phyloP scores from a whole-genome alignment of 768 basidiomycete genomes.

The Suillus sp. region DNA sequence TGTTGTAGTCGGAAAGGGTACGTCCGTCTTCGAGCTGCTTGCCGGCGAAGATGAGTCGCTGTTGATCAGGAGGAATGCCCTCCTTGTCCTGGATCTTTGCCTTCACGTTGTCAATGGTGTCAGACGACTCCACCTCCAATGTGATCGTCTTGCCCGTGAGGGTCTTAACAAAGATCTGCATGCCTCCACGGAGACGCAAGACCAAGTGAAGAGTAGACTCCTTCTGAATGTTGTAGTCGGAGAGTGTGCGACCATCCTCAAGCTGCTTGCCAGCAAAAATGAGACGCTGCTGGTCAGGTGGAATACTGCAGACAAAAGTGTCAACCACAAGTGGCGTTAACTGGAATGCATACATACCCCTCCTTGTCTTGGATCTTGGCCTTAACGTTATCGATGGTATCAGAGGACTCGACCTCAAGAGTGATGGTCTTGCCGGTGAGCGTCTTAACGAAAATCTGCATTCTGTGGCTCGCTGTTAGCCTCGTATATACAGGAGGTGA shows the following conservation, averaged over 20 bases:
- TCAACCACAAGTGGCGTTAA: not conserved
- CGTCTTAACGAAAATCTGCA: constrained; percentile 89
- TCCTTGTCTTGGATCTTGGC: constrained; percentile 93
- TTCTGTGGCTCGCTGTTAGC: constrained; percentile 32
- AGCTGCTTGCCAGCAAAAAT: constrained; percentile 98
- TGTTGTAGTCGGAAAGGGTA: constrained; percentile 88
- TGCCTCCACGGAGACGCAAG: constrained; percentile 89
- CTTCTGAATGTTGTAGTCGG: constrained; percentile 95
- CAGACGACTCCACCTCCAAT: constrained; percentile 87
- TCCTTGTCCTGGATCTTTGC: constrained; percentile 95
- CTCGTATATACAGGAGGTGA: not conserved
- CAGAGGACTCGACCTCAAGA: constrained; percentile 74
- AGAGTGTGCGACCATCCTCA: constrained; percentile 92
- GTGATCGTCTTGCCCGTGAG: constrained; percentile 91
- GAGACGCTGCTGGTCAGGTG: constrained; percentile 86
- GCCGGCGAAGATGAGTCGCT: constrained; percentile 89
- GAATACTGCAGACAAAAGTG: constrained; percentile 1
- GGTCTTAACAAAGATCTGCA: constrained; percentile 85
- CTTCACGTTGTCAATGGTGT: constrained; percentile 88
- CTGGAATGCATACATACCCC: constrained; percentile 48
- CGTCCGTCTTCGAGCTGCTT: constrained; percentile 93
- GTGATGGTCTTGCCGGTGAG: constrained; percentile 85
- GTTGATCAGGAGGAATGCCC: constrained; percentile 86
- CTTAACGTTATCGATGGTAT: constrained; percentile 78
- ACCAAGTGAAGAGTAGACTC: constrained; percentile 95